These are phyloP conservation scores for Tricholoma sp. DNA, from an alignment of 768 basidiomycete species.

Conservation along the genomic window DNA sequence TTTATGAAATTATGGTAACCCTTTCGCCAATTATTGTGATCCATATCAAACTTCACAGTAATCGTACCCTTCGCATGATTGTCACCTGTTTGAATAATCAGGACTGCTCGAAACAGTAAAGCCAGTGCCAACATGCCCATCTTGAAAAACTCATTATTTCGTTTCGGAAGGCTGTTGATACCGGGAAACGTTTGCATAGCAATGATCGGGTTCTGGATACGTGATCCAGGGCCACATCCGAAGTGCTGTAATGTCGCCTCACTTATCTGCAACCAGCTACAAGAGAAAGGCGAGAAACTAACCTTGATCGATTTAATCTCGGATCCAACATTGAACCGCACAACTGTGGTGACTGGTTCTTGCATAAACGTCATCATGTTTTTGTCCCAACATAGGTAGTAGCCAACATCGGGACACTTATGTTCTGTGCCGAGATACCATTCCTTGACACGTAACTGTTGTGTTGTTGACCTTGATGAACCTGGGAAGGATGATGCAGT, in stretches of 20 bases:
- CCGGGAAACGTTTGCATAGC: background rate
- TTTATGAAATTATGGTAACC: conserved; percentile 1
- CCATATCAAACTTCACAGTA: conserved; percentile 13
- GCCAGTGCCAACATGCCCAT: background rate
- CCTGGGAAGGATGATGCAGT: background rate
- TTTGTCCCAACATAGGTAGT: background rate
- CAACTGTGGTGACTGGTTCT: background rate
- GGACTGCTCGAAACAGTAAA: background rate
- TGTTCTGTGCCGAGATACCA: conserved; percentile 20
- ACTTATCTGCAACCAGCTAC: background rate
- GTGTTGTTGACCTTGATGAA: background rate
- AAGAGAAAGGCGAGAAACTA: background rate
- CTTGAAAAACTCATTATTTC: background rate
- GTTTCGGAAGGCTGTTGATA: no score
- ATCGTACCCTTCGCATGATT: conserved; percentile 12
- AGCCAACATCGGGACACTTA: conserved; percentile 6
- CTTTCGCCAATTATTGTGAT: background rate
- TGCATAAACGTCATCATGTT: conserved; percentile 5
- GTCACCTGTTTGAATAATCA: conserved; percentile 4
- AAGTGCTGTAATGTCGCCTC: background rate
- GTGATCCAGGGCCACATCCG: background rate
- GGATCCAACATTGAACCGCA: background rate
- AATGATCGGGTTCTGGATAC: background rate
- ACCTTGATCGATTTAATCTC: conserved; percentile 4
- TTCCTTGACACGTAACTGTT: conserved; percentile 16